Evolutionary conservation across 176 grass and related monocot species (phyloP).

Genomic region (Triticum timopheevii): DNA sequence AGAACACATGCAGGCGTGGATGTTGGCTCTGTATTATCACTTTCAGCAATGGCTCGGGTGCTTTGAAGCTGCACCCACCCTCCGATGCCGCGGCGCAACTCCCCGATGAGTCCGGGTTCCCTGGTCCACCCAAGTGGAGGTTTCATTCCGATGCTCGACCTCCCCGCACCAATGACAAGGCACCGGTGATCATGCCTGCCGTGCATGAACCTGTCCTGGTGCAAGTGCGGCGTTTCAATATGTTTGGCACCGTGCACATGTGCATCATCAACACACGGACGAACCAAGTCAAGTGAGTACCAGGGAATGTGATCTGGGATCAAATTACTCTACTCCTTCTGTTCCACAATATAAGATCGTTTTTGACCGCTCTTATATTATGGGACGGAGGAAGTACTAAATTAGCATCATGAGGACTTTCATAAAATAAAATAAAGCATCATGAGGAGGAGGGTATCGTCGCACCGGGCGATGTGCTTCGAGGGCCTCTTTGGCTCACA

Average conservation of each 20-base stretch:
- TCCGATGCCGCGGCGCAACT: neutral
- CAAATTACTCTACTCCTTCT: neutral
- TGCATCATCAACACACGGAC: slow-evolving; percentile 6
- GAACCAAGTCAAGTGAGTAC: neutral
- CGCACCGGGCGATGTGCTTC: neutral
- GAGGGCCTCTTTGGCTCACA: neutral
- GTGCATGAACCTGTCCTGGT: slow-evolving; percentile 3
- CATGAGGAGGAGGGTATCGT: neutral
- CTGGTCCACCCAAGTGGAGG: slow-evolving; percentile 9
- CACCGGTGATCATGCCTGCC: slow-evolving; percentile 8
- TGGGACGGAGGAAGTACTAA: no score
- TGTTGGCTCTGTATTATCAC: no score
- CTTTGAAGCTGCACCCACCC: neutral
- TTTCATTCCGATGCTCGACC: slow-evolving; percentile 36
- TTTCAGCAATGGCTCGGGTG: neutral
- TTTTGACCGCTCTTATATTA: no score
- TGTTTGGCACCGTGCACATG: neutral
- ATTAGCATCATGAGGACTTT: no score
- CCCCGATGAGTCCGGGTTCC: neutral
- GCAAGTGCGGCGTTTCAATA: no score
- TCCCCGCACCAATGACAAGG: slow-evolving; percentile 19
- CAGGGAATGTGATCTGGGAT: neutral
- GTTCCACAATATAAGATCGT: no score
- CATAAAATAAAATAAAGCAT: no score
- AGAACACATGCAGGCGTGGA: no score